These are phyloP conservation scores for Spathaspora girioi DNA, from an alignment of 805 yeast species.

Conservation along the genomic window DNA sequence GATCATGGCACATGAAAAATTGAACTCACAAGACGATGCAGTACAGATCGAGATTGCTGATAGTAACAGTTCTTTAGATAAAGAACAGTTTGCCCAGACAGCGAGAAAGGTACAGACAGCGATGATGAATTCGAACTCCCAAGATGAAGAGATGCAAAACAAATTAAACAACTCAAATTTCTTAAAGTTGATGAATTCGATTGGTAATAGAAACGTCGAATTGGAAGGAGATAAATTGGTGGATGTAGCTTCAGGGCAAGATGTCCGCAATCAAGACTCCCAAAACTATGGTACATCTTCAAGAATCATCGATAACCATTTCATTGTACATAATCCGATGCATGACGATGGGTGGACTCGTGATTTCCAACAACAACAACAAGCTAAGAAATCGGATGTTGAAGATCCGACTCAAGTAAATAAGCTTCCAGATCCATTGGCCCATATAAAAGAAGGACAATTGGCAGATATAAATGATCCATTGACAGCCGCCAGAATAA, in stretches of 20 bases:
- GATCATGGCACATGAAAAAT: conserved; percentile 12
- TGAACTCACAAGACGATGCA: conserved; percentile 6
- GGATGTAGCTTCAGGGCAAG: conserved; percentile 27
- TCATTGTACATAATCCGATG: neutral
- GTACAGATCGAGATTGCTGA: conserved; percentile 4
- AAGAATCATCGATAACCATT: neutral
- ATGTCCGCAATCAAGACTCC: conserved; percentile 17
- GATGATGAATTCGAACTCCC: conserved; percentile 10
- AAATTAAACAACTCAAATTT: conserved; percentile 36
- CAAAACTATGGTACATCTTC: neutral
- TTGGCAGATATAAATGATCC: conserved; percentile 27
- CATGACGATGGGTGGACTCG: neutral
- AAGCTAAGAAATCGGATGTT: neutral
- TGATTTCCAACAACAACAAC: neutral
- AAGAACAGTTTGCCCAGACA: conserved; percentile 36
- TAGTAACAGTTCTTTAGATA: conserved; percentile 17
- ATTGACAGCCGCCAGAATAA: conserved; percentile 35
- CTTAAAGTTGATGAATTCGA: conserved; percentile 36
- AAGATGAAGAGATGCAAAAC: conserved; percentile 17
- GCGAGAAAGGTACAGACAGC: conserved; percentile 34
- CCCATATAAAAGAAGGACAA: conserved; percentile 40
- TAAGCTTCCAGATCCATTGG: conserved; percentile 41
- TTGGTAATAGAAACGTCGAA: conserved; percentile 35
- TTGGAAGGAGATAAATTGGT: conserved; percentile 39
- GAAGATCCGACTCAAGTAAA: conserved; percentile 5